Evolutionary conservation across 257 asterid species (phyloP).

Genomic region (Nicotiana tabacum): DNA sequence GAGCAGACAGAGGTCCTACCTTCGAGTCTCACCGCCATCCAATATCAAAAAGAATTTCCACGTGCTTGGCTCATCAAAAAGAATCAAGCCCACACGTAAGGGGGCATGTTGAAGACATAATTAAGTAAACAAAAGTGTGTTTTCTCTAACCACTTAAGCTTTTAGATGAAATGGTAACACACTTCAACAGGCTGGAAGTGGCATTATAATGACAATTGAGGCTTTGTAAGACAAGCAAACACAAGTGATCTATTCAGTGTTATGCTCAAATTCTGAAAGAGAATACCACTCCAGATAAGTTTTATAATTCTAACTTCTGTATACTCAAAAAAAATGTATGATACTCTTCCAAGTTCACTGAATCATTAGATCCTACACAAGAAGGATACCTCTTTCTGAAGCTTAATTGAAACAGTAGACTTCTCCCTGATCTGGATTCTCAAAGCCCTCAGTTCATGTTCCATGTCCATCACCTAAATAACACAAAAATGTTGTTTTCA

Average conservation of each 20-base stretch:
- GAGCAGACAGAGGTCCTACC: too few relatives aligned
- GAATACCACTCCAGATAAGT: not conserved
- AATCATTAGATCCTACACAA: not conserved
- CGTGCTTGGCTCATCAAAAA: too few relatives aligned
- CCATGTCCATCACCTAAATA: conserved; percentile 89
- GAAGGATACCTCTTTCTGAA: conserved; percentile 69
- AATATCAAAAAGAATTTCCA: too few relatives aligned
- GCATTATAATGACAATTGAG: not conserved
- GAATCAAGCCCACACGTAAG: too few relatives aligned
- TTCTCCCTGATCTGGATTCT: conserved; percentile 76
- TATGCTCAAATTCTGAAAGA: not conserved
- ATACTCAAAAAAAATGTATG: not conserved
- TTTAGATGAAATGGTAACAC: too few relatives aligned
- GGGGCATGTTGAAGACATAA: too few relatives aligned
- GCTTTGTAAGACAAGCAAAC: not conserved
- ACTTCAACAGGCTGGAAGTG: not conserved
- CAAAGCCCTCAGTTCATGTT: conserved; percentile 80
- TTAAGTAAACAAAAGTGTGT: too few relatives aligned
- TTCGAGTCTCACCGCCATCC: too few relatives aligned
- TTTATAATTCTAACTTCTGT: not conserved
- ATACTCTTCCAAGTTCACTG: not conserved
- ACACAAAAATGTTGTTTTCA: not conserved
- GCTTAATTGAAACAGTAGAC: conserved; percentile 57
- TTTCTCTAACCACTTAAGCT: too few relatives aligned
- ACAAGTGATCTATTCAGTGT: not conserved